phyloP scores from a whole-genome alignment of 805 yeast genomes.

The Candida krabiensis region DNA sequence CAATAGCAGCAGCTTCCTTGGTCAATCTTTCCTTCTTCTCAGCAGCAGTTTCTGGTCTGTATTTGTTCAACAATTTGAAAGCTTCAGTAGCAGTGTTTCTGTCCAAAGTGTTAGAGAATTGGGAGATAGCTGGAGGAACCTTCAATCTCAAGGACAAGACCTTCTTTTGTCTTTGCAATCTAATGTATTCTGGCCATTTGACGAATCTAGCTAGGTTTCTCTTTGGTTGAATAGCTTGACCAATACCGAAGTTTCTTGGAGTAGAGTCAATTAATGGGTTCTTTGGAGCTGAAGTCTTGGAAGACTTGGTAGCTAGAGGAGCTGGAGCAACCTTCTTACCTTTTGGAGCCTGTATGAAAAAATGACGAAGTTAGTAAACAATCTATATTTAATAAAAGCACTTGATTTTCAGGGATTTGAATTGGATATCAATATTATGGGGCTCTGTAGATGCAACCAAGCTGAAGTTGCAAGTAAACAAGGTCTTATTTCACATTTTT shows the following conservation, averaged over 20 bases:
- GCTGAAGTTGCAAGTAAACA: no score
- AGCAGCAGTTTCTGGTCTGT: constrained; percentile 94
- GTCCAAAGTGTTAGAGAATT: constrained; percentile 92
- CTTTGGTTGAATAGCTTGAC: constrained; percentile 90
- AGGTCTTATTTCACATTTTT: no score
- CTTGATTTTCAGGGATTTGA: no score
- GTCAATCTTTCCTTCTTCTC: constrained; percentile 98
- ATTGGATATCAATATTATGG: no score
- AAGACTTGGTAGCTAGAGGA: constrained; percentile 78
- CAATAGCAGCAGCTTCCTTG: constrained; percentile 97
- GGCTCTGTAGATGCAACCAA: no score
- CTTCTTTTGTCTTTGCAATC: constrained; percentile 97
- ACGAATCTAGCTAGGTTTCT: constrained; percentile 93
- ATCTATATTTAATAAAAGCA: no score
- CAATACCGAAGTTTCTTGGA: constrained; percentile 91
- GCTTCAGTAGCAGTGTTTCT: constrained; percentile 97
- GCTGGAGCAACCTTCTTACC: constrained; percentile 91
- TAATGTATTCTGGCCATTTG: constrained; percentile 97
- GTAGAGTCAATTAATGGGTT: constrained; percentile 86
- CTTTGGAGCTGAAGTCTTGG: constrained; percentile 48
- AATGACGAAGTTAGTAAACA: constrained; percentile 1
- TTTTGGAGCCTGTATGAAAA: constrained; percentile 40
- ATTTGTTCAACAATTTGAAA: constrained; percentile 94
- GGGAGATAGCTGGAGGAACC: constrained; percentile 97
- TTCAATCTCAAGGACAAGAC: constrained; percentile 88